Percentiles rank a stretch among this genome's conserved stretches.
Conservation (phyloP, 2,329 filamentous ascomycete species). For the Clarireedia sp. region DNA sequence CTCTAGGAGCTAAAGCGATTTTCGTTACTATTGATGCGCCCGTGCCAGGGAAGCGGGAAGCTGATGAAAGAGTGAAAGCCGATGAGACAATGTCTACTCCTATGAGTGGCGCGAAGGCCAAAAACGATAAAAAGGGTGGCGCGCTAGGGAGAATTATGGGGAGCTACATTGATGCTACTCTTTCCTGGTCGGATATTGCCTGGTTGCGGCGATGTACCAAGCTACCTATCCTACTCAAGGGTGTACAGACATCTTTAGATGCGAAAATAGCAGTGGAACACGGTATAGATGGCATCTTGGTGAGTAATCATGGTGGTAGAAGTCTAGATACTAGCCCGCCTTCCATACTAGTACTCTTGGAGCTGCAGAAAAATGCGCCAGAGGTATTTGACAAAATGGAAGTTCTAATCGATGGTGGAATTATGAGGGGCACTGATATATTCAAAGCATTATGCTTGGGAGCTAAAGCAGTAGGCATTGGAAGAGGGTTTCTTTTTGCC, state of each 20-base stretch:
- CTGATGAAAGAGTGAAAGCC: conserved; percentile 37
- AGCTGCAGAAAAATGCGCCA: conserved; percentile 54
- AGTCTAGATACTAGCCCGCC: conserved; percentile 43
- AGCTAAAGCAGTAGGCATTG: conserved; percentile 55
- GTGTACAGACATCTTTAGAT: conserved; percentile 60
- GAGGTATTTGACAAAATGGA: conserved; percentile 52
- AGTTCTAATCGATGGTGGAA: conserved; percentile 57
- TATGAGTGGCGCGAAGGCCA: conserved; percentile 41
- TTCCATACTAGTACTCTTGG: conserved; percentile 50
- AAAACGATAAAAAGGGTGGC: conserved; percentile 46
- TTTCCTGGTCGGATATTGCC: conserved; percentile 55
- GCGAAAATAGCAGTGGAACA: conserved; percentile 50
- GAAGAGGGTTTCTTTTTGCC: conserved; percentile 51
- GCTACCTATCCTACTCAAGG: conserved; percentile 57
- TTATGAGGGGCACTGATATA: conserved; percentile 58
- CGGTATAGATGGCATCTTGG: conserved; percentile 59
- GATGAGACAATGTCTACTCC: conserved; percentile 41
- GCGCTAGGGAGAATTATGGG: conserved; percentile 49
- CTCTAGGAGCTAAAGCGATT: conserved; percentile 42
- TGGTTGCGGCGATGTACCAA: conserved; percentile 54
- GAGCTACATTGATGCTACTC: conserved; percentile 46
- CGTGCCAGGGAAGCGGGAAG: conserved; percentile 46
- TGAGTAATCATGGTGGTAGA: conserved; percentile 64
- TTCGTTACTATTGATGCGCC: conserved; percentile 53
- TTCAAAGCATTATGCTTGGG: conserved; percentile 60